These are phyloP conservation scores for Rutidosis leptorrhynchoides DNA, from an alignment of 129 eudicot genomes.

Conservation along the genomic window DNA sequence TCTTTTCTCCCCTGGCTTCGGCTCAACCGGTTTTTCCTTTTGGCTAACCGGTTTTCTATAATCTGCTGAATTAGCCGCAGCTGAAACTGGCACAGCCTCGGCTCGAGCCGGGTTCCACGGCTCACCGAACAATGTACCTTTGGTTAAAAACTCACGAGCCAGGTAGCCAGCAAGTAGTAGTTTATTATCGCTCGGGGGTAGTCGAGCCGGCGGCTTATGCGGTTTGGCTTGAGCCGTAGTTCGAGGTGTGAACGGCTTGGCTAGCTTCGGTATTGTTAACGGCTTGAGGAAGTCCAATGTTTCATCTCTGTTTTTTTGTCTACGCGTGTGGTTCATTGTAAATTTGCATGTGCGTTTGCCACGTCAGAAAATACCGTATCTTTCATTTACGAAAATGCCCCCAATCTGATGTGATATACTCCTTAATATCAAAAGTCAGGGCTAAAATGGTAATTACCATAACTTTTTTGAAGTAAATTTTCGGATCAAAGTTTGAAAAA, in stretches of 20 bases:
- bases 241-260: constrained; percentile 43
- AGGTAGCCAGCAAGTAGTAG: constrained; percentile 56
- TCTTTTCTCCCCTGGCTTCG: constrained; percentile 37
- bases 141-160: constrained; percentile 53
- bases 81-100: constrained; percentile 41
- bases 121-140: constrained; percentile 56
- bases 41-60: constrained; percentile 22
- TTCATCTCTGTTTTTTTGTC: constrained; percentile 42
- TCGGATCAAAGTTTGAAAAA: constrained; percentile 20
- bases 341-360: constrained; percentile 38
- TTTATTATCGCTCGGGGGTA: constrained; percentile 30
- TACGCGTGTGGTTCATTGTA: constrained; percentile 44
- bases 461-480: constrained; percentile 13
- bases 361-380: constrained; percentile 39
- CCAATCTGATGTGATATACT: constrained; percentile 10
- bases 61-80: constrained; percentile 30
- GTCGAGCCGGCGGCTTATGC: constrained; percentile 5
- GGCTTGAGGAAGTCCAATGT: constrained; percentile 43
- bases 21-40: constrained; percentile 28
- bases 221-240: constrained; percentile 25
- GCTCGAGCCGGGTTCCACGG: constrained; percentile 58
- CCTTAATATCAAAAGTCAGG: constrained; percentile 20
- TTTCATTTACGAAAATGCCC: constrained; percentile 33
- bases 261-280: constrained; percentile 35
- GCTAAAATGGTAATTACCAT: constrained; percentile 31